Evolutionary conservation across 441 rosid genomes (phyloP).

Genomic region (Pelargonium australe): DNA sequence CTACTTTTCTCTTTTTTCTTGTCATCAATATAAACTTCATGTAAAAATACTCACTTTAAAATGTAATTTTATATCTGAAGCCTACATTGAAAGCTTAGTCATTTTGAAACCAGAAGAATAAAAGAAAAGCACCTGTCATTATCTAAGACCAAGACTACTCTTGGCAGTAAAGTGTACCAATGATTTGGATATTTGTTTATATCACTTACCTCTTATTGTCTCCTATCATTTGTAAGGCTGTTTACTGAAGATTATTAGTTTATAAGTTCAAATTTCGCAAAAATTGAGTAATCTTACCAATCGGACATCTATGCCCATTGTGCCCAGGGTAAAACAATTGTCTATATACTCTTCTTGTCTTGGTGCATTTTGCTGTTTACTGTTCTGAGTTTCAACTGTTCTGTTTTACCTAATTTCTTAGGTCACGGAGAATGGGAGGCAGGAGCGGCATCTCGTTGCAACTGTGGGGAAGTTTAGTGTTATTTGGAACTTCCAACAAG

Average conservation of each 20-base stretch:
- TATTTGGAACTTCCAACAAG: constrained; percentile 95
- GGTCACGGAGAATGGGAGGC: constrained; percentile 93
- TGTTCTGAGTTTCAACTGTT: constrained; percentile 10
- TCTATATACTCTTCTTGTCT: background rate
- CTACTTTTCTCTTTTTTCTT: too few relatives aligned
- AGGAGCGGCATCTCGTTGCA: constrained; percentile 95
- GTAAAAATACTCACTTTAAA: too few relatives aligned
- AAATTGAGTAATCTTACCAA: background rate
- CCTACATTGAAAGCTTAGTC: too few relatives aligned
- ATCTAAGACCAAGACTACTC: background rate
- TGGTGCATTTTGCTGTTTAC: background rate
- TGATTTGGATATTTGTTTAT: background rate
- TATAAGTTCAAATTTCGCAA: too few relatives aligned
- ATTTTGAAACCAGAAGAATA: background rate
- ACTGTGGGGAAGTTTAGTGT: constrained; percentile 94
- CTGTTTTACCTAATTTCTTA: constrained; percentile 19
- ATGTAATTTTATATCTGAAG: too few relatives aligned
- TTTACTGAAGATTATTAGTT: background rate
- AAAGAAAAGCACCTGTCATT: background rate
- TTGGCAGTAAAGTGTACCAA: background rate
- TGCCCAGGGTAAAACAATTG: background rate
- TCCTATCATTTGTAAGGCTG: background rate
- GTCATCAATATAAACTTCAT: too few relatives aligned
- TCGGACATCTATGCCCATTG: background rate
- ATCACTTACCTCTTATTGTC: background rate